A percentile compares a stretch with the other conserved stretches of the same genome.
These are phyloP conservation scores for Scedosporium aurantiacum DNA, from an alignment of 2,329 filamentous ascomycete genomes.

Conservation along the genomic window DNA sequence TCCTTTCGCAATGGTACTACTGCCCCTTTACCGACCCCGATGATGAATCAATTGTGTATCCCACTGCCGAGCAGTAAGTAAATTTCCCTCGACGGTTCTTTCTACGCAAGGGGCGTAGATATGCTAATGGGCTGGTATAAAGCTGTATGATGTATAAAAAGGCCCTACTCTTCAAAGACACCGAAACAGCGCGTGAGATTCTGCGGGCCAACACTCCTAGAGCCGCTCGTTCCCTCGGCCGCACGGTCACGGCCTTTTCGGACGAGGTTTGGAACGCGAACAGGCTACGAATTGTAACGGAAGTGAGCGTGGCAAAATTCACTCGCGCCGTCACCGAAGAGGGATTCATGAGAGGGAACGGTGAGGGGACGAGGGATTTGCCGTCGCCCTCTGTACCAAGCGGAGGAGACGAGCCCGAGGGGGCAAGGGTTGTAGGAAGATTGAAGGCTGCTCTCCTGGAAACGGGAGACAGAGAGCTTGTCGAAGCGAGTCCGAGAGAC, in stretches of 20 bases:
- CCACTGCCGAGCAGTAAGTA: constrained; percentile 40
- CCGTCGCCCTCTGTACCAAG: constrained; percentile 15
- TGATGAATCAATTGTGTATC: constrained; percentile 26
- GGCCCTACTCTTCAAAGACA: constrained; percentile 36
- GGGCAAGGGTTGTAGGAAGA: constrained; percentile 18
- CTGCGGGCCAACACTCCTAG: constrained; percentile 34
- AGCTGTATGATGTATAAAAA: constrained; percentile 47
- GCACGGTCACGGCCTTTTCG: constrained; percentile 42
- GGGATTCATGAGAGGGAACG: constrained; percentile 15
- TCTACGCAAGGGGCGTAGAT: neutral
- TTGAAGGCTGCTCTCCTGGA: constrained; percentile 38
- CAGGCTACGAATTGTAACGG: constrained; percentile 42
- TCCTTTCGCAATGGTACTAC: constrained; percentile 53
- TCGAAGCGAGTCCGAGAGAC: constrained; percentile 52
- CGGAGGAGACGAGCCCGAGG: neutral
- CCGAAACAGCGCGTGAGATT: constrained; percentile 32
- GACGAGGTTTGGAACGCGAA: constrained; percentile 37
- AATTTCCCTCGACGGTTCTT: neutral
- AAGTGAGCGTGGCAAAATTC: constrained; percentile 51
- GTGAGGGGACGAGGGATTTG: constrained; percentile 7
- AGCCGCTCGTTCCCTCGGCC: constrained; percentile 41
- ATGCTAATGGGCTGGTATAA: neutral
- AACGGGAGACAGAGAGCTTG: constrained; percentile 49
- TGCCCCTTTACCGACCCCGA: constrained; percentile 33
- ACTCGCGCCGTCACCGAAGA: constrained; percentile 25